Base-by-base conservation (phyloP, 345 rosid genomes). In the Euphorbia peplus region DNA sequence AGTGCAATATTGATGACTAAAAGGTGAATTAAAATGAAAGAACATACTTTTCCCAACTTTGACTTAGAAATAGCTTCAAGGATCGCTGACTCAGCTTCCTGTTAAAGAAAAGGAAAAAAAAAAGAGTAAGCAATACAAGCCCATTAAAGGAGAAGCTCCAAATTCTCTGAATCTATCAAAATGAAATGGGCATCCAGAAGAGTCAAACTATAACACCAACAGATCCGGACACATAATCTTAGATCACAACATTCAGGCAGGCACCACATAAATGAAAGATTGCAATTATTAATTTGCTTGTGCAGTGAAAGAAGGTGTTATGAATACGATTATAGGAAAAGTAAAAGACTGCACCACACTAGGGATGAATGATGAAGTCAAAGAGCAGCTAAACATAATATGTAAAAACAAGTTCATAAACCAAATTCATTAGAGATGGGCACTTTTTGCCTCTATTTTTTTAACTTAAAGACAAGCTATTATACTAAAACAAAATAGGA, bases 61-160 rank as follows among this genome's bases (percentile, higher is more conserved):
- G 96, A 90, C 83, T 88, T 87, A 32, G 90, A 81, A 57, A 79
- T 82, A 70, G 96, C 96, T 78, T 91, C 99, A 75, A 95, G 83
- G 37, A 91, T 90, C 70, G 99, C 93, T 70, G 87, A 81, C 82
- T 91, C 96, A 72, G 88, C 87, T 78, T 95, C 99, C 99, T 91
- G 80, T 77, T 79, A 15, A 67, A 14, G 44, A 13, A 51, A 28
- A 60, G 13, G 10, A 54, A 67, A 65, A 29, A 64, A 28, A 12
- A 1, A 26, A 21, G 5, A 5, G 6, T 68, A 26, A 18, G 25
- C 4, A 63, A n/a, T 10, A n/a, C 5, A 63, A 19, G 56, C 12
- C 8, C 24, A 24, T 32, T 55, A 59, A 19, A 32, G 13, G 19
- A 24, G 4, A 73, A 30, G 28, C 54, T 28, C 67, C 30, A n/a